phyloP scores from a whole-genome alignment of 179 eudicot species.

The Drosera spatulata region DNA sequence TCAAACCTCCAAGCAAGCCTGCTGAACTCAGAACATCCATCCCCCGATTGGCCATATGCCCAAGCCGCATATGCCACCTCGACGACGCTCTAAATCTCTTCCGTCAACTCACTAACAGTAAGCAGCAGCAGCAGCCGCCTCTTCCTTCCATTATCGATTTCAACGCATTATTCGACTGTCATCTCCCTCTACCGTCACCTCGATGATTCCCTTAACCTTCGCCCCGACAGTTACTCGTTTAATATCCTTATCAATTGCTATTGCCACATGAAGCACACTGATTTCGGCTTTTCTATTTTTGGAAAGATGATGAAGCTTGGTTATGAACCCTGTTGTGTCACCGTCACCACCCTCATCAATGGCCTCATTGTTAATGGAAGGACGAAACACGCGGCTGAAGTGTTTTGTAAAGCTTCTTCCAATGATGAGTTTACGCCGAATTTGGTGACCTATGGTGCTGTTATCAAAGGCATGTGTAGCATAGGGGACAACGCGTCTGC shows the following conservation, averaged over 20 bases:
- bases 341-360: slow-evolving; percentile 6
- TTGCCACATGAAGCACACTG: slow-evolving; percentile 1
- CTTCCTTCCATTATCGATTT: not conserved
- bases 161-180: not conserved
- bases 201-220: not conserved
- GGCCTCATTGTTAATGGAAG: not conserved
- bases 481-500: too few relatives aligned
- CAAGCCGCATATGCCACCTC: too few relatives aligned
- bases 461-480: slow-evolving; percentile 3
- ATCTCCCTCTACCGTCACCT: not conserved
- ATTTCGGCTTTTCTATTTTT: slow-evolving; percentile 9
- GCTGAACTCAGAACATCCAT: too few relatives aligned
- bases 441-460: not conserved
- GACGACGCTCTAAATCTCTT: not conserved
- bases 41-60: too few relatives aligned
- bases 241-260: slow-evolving; percentile 7
- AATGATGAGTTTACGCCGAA: not conserved
- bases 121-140: too few relatives aligned
- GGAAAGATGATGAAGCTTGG: too few relatives aligned
- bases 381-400: not conserved
- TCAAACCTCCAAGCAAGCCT: too few relatives aligned
- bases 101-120: not conserved
- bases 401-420: slow-evolving; percentile 2
- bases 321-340: slow-evolving; percentile 4
- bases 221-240: not conserved